Evolutionary conservation across 108 stramenopile genomes (phyloP).

Genomic region (Stephanodiscus minutulus): DNA sequence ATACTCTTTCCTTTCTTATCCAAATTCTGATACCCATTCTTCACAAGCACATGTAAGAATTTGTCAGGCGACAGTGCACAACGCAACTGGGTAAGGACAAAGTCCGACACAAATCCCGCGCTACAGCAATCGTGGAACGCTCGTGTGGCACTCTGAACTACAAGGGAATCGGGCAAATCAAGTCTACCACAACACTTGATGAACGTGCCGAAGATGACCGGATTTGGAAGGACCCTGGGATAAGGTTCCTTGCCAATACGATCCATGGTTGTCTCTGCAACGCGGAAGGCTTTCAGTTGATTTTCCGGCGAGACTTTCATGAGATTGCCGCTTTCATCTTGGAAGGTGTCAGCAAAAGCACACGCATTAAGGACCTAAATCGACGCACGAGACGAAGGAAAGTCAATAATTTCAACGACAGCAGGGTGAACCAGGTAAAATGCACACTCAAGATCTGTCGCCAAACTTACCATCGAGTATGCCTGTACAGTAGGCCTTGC

Average conservation of each 20-base stretch:
- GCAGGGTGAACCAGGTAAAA: neutral
- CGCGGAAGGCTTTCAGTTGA: constrained; percentile 59
- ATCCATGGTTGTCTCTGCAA: constrained; percentile 56
- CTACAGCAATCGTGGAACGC: constrained; percentile 58
- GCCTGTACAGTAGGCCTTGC: constrained; percentile 51
- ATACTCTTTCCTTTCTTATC: constrained; percentile 44
- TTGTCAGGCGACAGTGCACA: constrained; percentile 43
- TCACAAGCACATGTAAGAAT: constrained; percentile 39
- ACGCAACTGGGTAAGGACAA: constrained; percentile 66
- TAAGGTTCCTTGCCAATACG: constrained; percentile 46
- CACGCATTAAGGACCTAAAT: constrained; percentile 64
- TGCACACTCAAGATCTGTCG: constrained; percentile 3
- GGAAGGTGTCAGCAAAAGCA: constrained; percentile 57
- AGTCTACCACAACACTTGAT: constrained; percentile 74
- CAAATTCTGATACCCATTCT: constrained; percentile 45
- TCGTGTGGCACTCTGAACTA: constrained; percentile 36
- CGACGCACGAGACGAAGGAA: neutral
- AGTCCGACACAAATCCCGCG: constrained; percentile 64
- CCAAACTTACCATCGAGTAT: constrained; percentile 53
- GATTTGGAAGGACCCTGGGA: constrained; percentile 35
- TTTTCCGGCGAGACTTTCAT: constrained; percentile 37
- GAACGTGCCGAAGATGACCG: constrained; percentile 66
- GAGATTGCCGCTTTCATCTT: constrained; percentile 32
- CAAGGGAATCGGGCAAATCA: constrained; percentile 46
- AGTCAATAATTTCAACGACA: neutral